A percentile compares a stretch with the other conserved stretches of the same genome.
These are phyloP conservation scores for Nemania serpens DNA, from an alignment of 2,329 filamentous ascomycete genomes.

Conservation along the genomic window DNA sequence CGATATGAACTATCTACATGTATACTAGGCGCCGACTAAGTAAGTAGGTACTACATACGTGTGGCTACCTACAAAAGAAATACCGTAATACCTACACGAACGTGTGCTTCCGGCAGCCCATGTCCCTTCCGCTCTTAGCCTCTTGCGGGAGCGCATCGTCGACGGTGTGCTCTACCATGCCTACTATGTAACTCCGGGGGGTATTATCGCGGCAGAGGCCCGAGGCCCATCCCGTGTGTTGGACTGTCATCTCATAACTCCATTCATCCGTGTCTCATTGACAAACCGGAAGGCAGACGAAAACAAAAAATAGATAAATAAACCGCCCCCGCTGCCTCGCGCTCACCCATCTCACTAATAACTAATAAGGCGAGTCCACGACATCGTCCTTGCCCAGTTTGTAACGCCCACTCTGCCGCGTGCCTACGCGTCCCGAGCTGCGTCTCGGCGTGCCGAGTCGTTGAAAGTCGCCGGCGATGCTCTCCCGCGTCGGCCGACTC, in stretches of 20 bases:
- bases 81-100: too few species aligned
- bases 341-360: not conserved
- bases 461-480: slow-evolving; percentile 71
- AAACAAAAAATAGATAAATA: not conserved
- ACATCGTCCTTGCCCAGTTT: slow-evolving; percentile 82
- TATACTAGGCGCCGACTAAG: not conserved
- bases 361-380: slow-evolving; percentile 71
- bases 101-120: not conserved
- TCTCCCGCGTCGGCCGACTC: slow-evolving; percentile 88
- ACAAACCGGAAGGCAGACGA: not conserved
- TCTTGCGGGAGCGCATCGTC: slow-evolving; percentile 14
- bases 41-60: slow-evolving; percentile 30
- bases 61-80: slow-evolving; percentile 21
- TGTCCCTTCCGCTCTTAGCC: not conserved
- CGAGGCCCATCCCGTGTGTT: slow-evolving; percentile 15
- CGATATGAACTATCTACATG: too few species aligned
- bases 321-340: not conserved
- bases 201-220: slow-evolving; percentile 31
- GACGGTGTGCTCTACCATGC: not conserved
- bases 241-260: slow-evolving; percentile 26
- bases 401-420: slow-evolving; percentile 63
- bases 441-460: slow-evolving; percentile 55
- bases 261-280: slow-evolving; percentile 16
- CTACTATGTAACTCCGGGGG: slow-evolving; percentile 33
- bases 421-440: slow-evolving; percentile 58